Evolutionary conservation across 306 rosid species (phyloP), one percentile per base, ranked within the genome.

Genomic region (Boehmeria nivea): DNA sequence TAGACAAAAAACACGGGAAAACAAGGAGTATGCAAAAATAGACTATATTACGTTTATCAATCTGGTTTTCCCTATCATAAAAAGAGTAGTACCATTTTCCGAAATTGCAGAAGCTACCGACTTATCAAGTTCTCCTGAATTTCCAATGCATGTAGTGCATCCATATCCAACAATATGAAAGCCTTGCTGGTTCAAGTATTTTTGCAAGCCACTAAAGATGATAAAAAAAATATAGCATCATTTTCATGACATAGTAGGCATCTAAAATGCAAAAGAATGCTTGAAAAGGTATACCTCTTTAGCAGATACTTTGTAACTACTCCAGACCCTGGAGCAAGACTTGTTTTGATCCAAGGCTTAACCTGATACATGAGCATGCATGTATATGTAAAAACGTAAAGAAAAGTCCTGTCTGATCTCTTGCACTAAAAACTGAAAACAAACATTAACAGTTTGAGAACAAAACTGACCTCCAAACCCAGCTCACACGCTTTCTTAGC

Each of bases 321-420:
- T 50, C 97, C 95, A 17, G 97, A 89, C 12, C 97, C 97, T 0
- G 97, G 97, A 22, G 93, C 97, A 79, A 89, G 97, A 77, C 97
- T 89, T 50, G 97, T 89, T 81, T 89, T 89, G 20, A 89, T 83
- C 97, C 97, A 85, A 46, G 97, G 97, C 71, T 85, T 85, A 65
- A 89, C 95, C 97, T 89, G 81, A 12, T 60, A 54, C 20, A 12
- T 19, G 12, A 43, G 14, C 22, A 19, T 6, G 22, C 12, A 3
- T 9, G 24, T 44, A 13, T 9, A 44, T 19, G 16, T 14, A 44
- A 19, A 4, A 17, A 12, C 24, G 20, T 44, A 8, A 44, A 17
- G 24, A 9, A 44, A 44, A 17, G 3, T n/a, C 45, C n/a, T n/a
- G 16, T 15, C 4, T n/a, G 19, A 40, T 40, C 45, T 40, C 45